Evolutionary conservation across 352 stramenopile genomes (phyloP), one percentile per base, ranked within the genome.

Genomic region (Globisporangium polare): DNA sequence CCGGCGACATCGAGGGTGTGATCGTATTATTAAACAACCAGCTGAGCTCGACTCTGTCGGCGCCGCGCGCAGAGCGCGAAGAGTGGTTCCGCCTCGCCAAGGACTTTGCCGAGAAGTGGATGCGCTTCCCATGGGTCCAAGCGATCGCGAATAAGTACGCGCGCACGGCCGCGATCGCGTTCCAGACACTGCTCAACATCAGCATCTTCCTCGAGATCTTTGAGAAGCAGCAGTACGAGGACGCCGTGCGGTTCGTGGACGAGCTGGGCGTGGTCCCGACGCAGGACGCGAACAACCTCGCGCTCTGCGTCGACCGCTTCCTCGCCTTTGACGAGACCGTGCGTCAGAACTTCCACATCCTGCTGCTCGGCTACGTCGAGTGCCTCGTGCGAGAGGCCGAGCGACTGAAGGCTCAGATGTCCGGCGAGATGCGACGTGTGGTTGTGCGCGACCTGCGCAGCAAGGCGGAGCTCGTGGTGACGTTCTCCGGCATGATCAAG

Each of bases 401-500:
- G 43, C 84, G 83, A 31, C 45, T 90, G 31, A 95, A 94, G 70
- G 65, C 75, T n/a, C 77, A 92, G 60, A 54, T 73, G 1, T 71
- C 81, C 2, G 83, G 83, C 15, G 83, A 92, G 15, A 45, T 80
- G 18, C 73, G 77, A 22, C 80, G 85, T 57, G 46, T 65, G 22
- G 68, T 65, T 1, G 63, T 92, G 51, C 62, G 69, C 50, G 55
- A 79, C 59, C 57, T 95, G 60, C 83, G 84, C 18, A 71, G 79
- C 39, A 92, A 93, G 66, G 83, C 85, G n/a, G 82, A 92, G 63
- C 67, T 91, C 15, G 69, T 94, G 31, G 86, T 95, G 56, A 92
- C 84, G 42, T 95, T 95, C 55, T 81, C 86, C 3, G 86, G 86
- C 22, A 94, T 95, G 86, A 88, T 95, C 73, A 95, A 94, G 72